Base-by-base conservation (phyloP, 2,329 filamentous ascomycete species). In the Daldinia sp. region DNA sequence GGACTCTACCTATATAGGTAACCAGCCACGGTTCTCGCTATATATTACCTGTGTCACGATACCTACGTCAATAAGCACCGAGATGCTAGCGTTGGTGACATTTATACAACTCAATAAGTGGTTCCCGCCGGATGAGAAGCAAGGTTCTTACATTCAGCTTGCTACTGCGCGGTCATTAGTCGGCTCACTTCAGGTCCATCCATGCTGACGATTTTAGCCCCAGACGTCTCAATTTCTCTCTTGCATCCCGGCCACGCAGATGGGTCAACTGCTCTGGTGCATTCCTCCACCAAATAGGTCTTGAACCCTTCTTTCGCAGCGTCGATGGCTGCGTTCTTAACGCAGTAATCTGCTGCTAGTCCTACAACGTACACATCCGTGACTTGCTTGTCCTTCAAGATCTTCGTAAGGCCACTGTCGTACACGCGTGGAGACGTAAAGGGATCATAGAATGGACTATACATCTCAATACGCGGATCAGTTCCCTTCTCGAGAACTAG, bases 281-380 rank as follows among this genome's bases (percentile, higher is more conserved):
- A 94, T 75, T 98, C 93, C 74, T 90, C 88, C 3, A 98, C 83
- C 26, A 98, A 86, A 79, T 86, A 93, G 3, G 92, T 92, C 73
- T 80, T 83, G 77, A 96, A 98, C 0, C 94, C 95, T 74, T 92
- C 90, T 70, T 86, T 87, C 2, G 81, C 85, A 0, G 94, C 90
- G 83, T 98, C 92, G 57, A 93, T 80, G 0, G 94, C 95, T 15
- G 94, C 97, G 69, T 82, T 87, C 77, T 89, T 91, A 62, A 98
- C 94, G 78, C 96, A 99, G 79, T 92, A 97, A 80, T 98, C 96
- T 18, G 89, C 90, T 3, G 96, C 95, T 61, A 99, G 78, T 0
- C 96, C 96, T 1, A 93, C 93, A 23, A 96, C 88, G 78, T 90
- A 98, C 5, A 98, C 92, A 78, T 97, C 87, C 5, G 92, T 93